These are phyloP conservation scores for Neurospora tetrasperma DNA, from an alignment of 495 filamentous ascomycete genomes.

Conservation along the genomic window DNA sequence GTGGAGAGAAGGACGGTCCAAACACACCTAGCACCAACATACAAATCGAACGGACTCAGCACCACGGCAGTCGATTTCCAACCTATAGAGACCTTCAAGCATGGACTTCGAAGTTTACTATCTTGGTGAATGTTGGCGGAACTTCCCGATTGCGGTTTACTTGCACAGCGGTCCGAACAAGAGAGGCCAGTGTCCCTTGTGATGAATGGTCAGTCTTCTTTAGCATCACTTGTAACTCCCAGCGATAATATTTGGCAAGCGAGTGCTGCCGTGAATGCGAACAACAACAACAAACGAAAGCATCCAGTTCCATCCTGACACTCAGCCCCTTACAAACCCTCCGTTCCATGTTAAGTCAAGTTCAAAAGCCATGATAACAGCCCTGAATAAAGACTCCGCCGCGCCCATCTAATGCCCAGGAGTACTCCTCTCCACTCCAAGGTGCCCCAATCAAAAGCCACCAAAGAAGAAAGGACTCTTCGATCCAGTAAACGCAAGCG, in stretches of 20 bases:
- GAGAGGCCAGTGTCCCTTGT: neutral
- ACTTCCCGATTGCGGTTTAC: neutral
- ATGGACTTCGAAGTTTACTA: neutral
- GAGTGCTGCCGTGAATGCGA: neutral
- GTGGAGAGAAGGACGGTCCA: neutral
- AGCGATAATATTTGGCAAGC: neutral
- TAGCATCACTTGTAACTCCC: neutral
- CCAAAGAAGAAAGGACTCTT: neutral
- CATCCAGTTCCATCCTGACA: neutral
- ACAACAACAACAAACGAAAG: neutral
- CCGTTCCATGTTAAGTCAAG: neutral
- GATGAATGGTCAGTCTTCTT: neutral
- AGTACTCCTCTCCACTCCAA: neutral
- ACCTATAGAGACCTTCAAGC: neutral
- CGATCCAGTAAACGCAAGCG: neutral
- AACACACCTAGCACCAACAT: neutral
- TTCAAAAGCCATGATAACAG: neutral
- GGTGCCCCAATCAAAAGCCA: neutral
- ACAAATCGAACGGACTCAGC: neutral
- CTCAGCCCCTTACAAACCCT: neutral
- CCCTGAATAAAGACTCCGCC: neutral
- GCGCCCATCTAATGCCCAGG: neutral
- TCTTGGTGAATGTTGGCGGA: neutral
- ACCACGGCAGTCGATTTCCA: neutral
- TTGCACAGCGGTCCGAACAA: neutral